A percentile compares a stretch with the other conserved stretches of the same genome.
Conservation (phyloP, 768 basidiomycete genomes). For the Leccinum longicurvipes region DNA sequence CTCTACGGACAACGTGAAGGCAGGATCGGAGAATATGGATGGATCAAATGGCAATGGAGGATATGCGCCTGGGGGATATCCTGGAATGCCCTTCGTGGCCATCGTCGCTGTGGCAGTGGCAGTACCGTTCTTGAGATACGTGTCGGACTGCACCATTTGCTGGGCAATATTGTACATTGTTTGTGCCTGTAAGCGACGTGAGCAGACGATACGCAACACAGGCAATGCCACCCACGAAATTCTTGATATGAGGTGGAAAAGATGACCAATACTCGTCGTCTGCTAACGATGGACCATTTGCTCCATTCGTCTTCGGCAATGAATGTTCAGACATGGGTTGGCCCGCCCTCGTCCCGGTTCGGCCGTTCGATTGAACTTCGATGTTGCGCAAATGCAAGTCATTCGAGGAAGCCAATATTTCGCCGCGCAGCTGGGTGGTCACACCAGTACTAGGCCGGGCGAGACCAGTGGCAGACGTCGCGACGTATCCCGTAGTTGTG, state of each 20-base stretch:
- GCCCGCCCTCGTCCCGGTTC: constrained; percentile 25
- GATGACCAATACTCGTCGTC: constrained; percentile 71
- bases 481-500: constrained; percentile 44
- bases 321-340: constrained; percentile 14
- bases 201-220: constrained; percentile 21
- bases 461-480: constrained; percentile 33
- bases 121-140: constrained; percentile 36
- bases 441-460: constrained; percentile 30
- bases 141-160: constrained; percentile 52
- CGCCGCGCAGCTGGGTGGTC: constrained; percentile 47
- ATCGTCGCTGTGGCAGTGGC: constrained; percentile 29
- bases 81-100: constrained; percentile 34
- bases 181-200: constrained; percentile 42
- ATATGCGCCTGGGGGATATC: constrained; percentile 42
- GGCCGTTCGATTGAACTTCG: constrained; percentile 27
- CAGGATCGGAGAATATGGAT: constrained; percentile 52
- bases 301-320: constrained; percentile 23
- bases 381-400: constrained; percentile 53
- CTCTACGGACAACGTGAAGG: constrained; percentile 49
- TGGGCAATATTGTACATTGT: constrained; percentile 70
- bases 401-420: constrained; percentile 57
- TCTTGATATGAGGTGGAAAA: constrained; percentile 64
- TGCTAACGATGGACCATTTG: constrained; percentile 24
- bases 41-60: constrained; percentile 48
- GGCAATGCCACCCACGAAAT: constrained; percentile 52